Base-by-base conservation (phyloP, 768 basidiomycete species). In the Leccinum aurantiacum region DNA sequence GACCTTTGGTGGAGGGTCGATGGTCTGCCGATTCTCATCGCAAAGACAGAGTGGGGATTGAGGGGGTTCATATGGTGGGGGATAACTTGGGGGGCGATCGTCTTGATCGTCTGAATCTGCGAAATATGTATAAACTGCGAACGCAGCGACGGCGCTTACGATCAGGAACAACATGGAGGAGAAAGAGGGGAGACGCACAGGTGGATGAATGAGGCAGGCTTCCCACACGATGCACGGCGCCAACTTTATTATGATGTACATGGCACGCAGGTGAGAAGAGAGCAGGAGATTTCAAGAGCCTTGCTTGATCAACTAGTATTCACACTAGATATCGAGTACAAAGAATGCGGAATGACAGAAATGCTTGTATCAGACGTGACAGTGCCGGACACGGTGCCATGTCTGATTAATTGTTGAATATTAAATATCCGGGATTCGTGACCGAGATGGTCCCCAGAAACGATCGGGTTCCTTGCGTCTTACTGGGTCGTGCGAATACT, bases 391-490 rank as follows among this genome's bases (percentile, higher is more conserved):
- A 25, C 9, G 29, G 31, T 33, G 31, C 31, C 31, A 0, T 13
- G 31, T 33, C 31, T 33, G 0, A 33, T 33, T 1, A 31, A 31
- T 29, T 29, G 29, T 29, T 29, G 29, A 29, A 10, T 10, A 29
- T 29, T 29, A 7, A 27, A 27, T 27, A 27, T 27, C 27, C 27
- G 27, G 27, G 27, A 27, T 27, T 27, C 27, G 27, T 8, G 27
- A 27, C 24, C 24, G 24, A 24, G 24, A 24, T 48, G 35, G 52
- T 58, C n/a, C n/a, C 41, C 68, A 88, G 92, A 91, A 41, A 90
- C 92, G 10, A 93, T 97, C 65, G 95, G 95, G 11, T 97, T 95
- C 79, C 78, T 94, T 44, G 90, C 93, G 19, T 85, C 89, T 5
- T 95, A 94, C 66, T 95, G 91, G 88, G 92, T 91, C n/a, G 25